Percentiles rank a stretch among this genome's conserved stretches.
These are phyloP conservation scores for Syzygium grande DNA, from an alignment of 345 rosid genomes.

Conservation along the genomic window DNA sequence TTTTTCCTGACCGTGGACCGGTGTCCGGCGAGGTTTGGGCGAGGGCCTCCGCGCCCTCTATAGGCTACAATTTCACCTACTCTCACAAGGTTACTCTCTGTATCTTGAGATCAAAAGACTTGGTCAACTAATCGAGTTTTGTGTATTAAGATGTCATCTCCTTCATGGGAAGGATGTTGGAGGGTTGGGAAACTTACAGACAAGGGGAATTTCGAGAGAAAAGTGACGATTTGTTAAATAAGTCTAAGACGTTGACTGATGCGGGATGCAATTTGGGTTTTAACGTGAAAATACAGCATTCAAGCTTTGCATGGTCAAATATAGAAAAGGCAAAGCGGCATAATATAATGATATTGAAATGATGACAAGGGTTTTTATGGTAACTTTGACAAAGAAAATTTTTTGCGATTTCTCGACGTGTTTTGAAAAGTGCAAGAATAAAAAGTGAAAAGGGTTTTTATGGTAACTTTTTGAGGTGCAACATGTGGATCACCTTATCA, in stretches of 20 bases:
- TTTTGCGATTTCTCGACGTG: neutral
- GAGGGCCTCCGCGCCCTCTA: no score
- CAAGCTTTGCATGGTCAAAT: neutral
- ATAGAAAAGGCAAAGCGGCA: neutral
- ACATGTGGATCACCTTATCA: neutral
- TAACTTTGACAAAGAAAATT: neutral
- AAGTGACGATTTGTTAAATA: neutral
- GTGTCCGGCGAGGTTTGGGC: no score
- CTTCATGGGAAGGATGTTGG: neutral
- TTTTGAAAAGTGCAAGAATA: neutral
- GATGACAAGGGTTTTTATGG: neutral
- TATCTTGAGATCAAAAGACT: neutral
- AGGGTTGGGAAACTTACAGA: neutral
- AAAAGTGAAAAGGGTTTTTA: no score
- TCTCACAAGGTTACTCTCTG: neutral
- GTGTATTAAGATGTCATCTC: neutral
- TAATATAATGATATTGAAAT: neutral
- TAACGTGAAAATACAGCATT: neutral
- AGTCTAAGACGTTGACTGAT: neutral
- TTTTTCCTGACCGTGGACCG: no score
- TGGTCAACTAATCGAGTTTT: neutral
- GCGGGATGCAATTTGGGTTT: neutral
- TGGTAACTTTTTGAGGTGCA: neutral
- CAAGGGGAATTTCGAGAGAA: neutral
- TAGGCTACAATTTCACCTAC: neutral